phyloP scores from a whole-genome alignment of 2,329 filamentous ascomycete species.

The Fusarium sp. region DNA sequence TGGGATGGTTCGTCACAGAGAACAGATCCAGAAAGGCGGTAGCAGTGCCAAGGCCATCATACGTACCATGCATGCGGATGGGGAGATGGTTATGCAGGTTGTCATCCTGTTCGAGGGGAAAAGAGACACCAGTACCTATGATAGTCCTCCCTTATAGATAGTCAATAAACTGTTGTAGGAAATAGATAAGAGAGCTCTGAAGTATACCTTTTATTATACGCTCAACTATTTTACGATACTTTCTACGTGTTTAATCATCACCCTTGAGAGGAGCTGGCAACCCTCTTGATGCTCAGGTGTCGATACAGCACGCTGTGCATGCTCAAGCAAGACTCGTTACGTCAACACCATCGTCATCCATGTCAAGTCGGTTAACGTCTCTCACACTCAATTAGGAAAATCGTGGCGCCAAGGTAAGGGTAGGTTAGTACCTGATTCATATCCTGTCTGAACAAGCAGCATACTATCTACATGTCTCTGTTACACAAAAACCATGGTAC shows the following conservation, averaged over 20 bases:
- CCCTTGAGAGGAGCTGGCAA: too few relatives aligned
- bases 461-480: conserved; percentile 22
- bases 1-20: neutral
- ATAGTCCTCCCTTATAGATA: too few relatives aligned
- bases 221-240: too few relatives aligned
- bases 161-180: too few relatives aligned
- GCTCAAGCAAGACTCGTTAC: neutral
- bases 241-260: too few relatives aligned
- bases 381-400: neutral
- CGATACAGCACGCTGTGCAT: neutral
- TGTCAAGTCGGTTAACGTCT: conserved; percentile 4
- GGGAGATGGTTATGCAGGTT: conserved; percentile 1
- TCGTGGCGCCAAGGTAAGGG: conserved; percentile 1
- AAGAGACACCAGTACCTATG: too few relatives aligned
- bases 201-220: too few relatives aligned
- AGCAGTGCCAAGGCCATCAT: neutral
- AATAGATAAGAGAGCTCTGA: too few relatives aligned
- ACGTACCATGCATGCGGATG: conserved; percentile 5
- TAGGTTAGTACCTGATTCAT: neutral
- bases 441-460: conserved; percentile 18
- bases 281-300: too few relatives aligned
- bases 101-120: neutral
- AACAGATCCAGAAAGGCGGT: neutral
- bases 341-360: neutral
- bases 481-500: conserved; percentile 7